Evolutionary conservation across 2,329 filamentous ascomycete species (phyloP).

Genomic region (Botrytis fabae): DNA sequence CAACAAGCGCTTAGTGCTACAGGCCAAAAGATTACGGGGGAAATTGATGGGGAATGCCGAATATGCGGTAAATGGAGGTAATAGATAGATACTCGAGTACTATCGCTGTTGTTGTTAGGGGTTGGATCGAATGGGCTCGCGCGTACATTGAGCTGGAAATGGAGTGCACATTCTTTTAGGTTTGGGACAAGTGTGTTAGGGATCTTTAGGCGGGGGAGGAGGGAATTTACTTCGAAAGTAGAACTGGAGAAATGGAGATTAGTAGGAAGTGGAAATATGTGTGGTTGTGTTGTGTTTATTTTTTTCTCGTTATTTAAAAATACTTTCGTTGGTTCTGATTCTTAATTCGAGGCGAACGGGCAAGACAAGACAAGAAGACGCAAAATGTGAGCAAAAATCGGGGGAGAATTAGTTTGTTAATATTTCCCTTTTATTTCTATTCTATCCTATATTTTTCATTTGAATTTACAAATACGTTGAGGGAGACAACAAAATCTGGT

Average conservation of each 20-base stretch:
- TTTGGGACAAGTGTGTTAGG: background rate
- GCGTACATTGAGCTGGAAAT: background rate
- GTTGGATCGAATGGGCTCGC: background rate
- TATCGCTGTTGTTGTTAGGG: constrained; percentile 5
- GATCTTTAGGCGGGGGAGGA: background rate
- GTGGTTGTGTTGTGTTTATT: constrained; percentile 1
- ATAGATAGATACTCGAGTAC: constrained; percentile 4
- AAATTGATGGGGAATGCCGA: background rate
- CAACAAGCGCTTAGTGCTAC: background rate
- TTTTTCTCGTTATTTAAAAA: constrained; percentile 7
- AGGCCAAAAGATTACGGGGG: too few species aligned
- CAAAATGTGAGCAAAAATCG: background rate
- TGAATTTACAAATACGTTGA: background rate
- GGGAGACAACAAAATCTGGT: background rate
- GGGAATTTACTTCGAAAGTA: background rate
- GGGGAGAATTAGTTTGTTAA: background rate
- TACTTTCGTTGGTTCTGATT: constrained; percentile 1
- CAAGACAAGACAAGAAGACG: background rate
- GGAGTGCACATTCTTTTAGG: constrained; percentile 6
- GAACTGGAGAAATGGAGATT: background rate
- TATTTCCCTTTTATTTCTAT: background rate
- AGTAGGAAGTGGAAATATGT: background rate
- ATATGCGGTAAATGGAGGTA: background rate
- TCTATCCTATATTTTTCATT: background rate
- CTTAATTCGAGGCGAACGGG: background rate